Conservation (phyloP, 1,284 basidiomycete genomes). For the Ustilago bromivora region DNA sequence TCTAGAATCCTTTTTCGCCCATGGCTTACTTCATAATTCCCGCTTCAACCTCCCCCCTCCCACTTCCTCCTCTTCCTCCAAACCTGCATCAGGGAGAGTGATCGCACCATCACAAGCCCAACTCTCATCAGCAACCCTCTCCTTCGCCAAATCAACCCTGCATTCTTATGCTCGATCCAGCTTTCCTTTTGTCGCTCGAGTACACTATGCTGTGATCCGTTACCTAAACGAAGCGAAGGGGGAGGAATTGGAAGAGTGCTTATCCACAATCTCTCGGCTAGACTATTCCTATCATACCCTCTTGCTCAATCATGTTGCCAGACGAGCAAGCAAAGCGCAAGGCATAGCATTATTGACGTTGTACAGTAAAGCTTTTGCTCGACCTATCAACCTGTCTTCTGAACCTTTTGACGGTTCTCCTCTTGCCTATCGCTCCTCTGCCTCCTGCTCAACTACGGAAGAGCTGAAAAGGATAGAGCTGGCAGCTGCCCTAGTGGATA, state of each 20-base stretch:
- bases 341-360: conserved; percentile 92
- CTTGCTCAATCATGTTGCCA: conserved; percentile 87
- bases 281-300: conserved; percentile 86
- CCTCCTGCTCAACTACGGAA: neutral
- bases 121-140: conserved; percentile 55
- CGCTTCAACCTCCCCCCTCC: neutral
- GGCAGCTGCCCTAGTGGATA: conserved; percentile 25
- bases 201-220: conserved; percentile 25
- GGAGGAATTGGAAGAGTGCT: conserved; percentile 17
- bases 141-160: conserved; percentile 80
- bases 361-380: conserved; percentile 73
- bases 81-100: neutral
- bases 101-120: conserved; percentile 45
- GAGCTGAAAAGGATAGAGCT: conserved; percentile 4
- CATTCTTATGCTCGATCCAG: conserved; percentile 80
- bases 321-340: conserved; percentile 88
- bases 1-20: conserved; percentile 87
- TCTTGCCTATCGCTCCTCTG: neutral
- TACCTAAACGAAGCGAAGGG: conserved; percentile 16
- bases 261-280: conserved; percentile 68
- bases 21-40: conserved; percentile 76
- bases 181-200: conserved; percentile 80
- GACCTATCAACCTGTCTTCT: conserved; percentile 29
- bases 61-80: neutral
- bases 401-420: conserved; percentile 23